Base-by-base conservation (phyloP, 305 asterid species). In the Rubia occidens region DNA sequence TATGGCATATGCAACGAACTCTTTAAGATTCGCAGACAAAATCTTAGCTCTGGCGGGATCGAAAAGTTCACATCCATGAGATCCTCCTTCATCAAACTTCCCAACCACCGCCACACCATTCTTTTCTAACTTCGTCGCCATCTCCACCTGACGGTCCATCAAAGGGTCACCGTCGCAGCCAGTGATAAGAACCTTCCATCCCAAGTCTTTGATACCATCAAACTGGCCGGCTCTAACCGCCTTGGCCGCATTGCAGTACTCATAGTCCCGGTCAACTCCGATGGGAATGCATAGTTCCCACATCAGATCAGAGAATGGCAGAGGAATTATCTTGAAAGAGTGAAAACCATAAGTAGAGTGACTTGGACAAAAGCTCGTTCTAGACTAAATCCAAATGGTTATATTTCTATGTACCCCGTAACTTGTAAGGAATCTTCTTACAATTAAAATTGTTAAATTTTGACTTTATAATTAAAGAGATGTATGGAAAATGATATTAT, bases 241-340 rank as follows among this genome's bases (percentile, higher is more conserved):
- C 1, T 8, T 3, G 13, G 24, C 6, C 2, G 75, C 68, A 44
- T 70, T 75, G 63, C 64, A 37, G 20, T 59, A 73, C 64, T 73
- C 68, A n/a, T 67, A 72, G 8, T 73, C 72, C 10, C 77, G 44
- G 18, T 60, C 56, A 2, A 4, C 63, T 9, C 72, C 77, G 6
- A 13, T 6, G 0, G 77, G 86, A 47, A 85, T 47, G 0, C 67
- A 67, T 0, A 83, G 13, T 2, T 73, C 84, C 86, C 90, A 83
- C 67, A 70, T 26, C 3, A 77, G 3, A 63, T 83, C 88, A 4
- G 37, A 3, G 15, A 45, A 20, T 9, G 9, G 6, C 2, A 37
- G 60, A 1, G 90, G 86, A 0, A 83, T 0, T 1, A 69, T 0
- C 47, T 70, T 37, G 3, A 47, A 47, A 11, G 0, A 0, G 17